A percentile compares a stretch with the other conserved stretches of the same genome.
These are phyloP conservation scores for Aureobasidium sp. DNA, from an alignment of 2,329 filamentous ascomycete genomes.

Conservation along the genomic window DNA sequence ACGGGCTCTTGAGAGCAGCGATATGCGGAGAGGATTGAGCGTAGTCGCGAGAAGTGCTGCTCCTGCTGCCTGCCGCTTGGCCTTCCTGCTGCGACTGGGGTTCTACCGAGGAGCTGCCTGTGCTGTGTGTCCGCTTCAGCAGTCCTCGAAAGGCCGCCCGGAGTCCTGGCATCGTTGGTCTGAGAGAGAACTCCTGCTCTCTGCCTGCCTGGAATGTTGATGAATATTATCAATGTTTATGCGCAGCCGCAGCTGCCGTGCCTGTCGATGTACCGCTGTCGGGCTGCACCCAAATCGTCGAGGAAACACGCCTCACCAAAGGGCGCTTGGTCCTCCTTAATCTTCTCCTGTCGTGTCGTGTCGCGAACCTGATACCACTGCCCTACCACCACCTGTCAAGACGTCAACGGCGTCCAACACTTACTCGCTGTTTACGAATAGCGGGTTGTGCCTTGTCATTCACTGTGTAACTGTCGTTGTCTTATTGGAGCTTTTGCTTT, in stretches of 20 bases:
- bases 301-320: neutral
- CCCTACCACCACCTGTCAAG: neutral
- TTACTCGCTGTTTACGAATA: neutral
- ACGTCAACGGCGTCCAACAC: neutral
- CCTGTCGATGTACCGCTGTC: neutral
- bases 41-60: neutral
- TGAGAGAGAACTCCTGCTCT: too few species aligned
- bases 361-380: neutral
- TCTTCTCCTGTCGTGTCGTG: conserved; percentile 5
- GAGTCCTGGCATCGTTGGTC: neutral
- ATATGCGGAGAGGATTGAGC: neutral
- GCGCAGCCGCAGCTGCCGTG: neutral
- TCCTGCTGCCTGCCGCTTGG: neutral
- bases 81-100: neutral
- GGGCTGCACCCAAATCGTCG: neutral
- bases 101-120: conserved; percentile 8
- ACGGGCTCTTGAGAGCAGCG: neutral
- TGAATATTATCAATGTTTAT: neutral
- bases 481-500: neutral
- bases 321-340: conserved; percentile 5
- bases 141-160: neutral
- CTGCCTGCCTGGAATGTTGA: neutral
- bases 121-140: neutral
- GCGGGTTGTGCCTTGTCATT: too few species aligned
- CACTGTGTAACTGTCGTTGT: neutral